Evolutionary conservation across 2,329 filamentous ascomycete species (phyloP).

Genomic region (Monilinia laxa): DNA sequence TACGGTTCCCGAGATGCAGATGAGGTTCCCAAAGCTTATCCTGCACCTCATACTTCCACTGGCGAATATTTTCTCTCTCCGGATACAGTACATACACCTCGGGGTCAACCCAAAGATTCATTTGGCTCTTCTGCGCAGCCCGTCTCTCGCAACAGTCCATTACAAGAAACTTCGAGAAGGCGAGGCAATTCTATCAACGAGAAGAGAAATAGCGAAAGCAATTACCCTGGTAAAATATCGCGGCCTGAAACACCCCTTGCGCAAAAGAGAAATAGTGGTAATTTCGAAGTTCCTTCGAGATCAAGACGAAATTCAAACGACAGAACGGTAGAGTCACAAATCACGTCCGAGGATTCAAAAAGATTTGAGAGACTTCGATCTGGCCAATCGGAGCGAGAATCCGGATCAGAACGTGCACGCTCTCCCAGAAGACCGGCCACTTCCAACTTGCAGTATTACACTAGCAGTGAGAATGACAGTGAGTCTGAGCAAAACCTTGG

Average conservation of each 20-base stretch:
- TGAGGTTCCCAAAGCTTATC: conserved; percentile 39
- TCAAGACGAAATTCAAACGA: conserved; percentile 32
- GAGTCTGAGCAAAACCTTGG: conserved; percentile 32
- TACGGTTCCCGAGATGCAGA: conserved; percentile 30
- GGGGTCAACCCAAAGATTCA: conserved; percentile 29
- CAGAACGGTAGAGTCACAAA: conserved; percentile 32
- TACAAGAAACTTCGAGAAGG: conserved; percentile 40
- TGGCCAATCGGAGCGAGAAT: conserved; percentile 27
- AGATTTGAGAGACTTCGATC: conserved; percentile 31
- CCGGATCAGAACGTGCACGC: conserved; percentile 24
- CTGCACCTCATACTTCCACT: conserved; percentile 26
- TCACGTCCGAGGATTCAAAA: conserved; percentile 31
- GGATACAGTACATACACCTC: conserved; percentile 42
- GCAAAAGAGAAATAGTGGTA: conserved; percentile 31
- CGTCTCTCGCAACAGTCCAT: conserved; percentile 40
- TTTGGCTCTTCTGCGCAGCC: conserved; percentile 36
- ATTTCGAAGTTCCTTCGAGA: conserved; percentile 26
- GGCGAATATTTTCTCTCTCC: conserved; percentile 49
- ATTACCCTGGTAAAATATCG: conserved; percentile 25
- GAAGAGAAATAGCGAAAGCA: conserved; percentile 35
- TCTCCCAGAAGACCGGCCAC: conserved; percentile 32
- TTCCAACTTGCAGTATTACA: conserved; percentile 31
- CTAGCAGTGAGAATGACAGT: conserved; percentile 38
- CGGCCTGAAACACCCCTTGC: conserved; percentile 29
- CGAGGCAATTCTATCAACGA: conserved; percentile 33